Base-by-base conservation (phyloP, 371 early-diverging fungal species). In the Capillidium heterosporum region DNA sequence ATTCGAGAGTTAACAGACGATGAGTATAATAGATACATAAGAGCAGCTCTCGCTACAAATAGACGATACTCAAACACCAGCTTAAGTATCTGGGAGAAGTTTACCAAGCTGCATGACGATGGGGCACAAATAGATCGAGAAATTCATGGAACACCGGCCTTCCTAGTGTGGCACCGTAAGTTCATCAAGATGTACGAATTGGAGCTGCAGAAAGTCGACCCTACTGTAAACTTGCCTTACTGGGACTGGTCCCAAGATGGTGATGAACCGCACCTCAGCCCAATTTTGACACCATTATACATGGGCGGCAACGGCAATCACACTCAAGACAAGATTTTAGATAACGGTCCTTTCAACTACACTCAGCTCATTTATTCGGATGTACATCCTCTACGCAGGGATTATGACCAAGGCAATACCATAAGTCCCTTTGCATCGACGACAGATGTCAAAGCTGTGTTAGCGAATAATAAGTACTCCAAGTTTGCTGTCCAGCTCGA, bases 241-340 rank as follows among this genome's bases (percentile, higher is more conserved):
- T 76, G 76, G 80, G 57, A 78, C 49, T 76, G 74, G 74, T 54
- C 51, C 1, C 24, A 58, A 11, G 63, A 68, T 49, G 57, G 62
- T 8, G 60, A 61, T 44, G 32, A 49, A 24, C 62, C 61, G 21
- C 40, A 35, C 2, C 4, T 15, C 5, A 55, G 63, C 1, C 57
- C 57, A 8, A 41, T 68, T 21, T 58, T 63, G n/a, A n/a, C 23
- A 10, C n/a, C 46, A 1, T 15, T 19, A 4, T 51, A 39, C 32
- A 49, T 66, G 28, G 66, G 67, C n/a, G 58, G 61, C 17, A 59
- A 56, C 32, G 65, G 65, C n/a, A 54, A 54, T 7, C 15, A 23
- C 39, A 21, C 3, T 24, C 10, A 5, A 2, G 24, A 41, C 7
- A 32, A 24, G 21, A 21, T 60, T 46, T 48, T 54, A n/a, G n/a